Evolutionary conservation across 2,329 filamentous ascomycete species (phyloP).

Genomic region (Ophiocordyceps sinensis): DNA sequence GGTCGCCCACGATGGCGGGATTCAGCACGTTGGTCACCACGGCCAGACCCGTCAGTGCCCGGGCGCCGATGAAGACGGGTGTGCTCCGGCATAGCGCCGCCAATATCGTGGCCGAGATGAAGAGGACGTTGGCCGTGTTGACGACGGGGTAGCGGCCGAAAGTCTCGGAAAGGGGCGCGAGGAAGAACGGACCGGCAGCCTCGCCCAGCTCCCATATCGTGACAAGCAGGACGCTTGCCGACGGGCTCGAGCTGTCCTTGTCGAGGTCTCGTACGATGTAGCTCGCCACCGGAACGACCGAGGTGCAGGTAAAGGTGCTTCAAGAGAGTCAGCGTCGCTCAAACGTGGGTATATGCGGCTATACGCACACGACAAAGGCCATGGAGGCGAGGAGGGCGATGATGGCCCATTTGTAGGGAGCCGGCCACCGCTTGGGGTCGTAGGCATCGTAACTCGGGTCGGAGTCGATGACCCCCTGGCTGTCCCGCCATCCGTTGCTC

Average conservation of each 20-base stretch:
- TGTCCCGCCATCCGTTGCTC: background rate
- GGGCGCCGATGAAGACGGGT: constrained; percentile 33
- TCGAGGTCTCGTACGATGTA: constrained; percentile 34
- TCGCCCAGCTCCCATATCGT: constrained; percentile 59
- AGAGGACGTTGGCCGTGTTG: constrained; percentile 35
- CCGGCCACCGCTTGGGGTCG: constrained; percentile 39
- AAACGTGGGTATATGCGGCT: background rate
- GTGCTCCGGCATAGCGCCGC: constrained; percentile 30
- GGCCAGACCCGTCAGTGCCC: constrained; percentile 45
- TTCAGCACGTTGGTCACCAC: constrained; percentile 50
- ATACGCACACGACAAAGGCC: constrained; percentile 39
- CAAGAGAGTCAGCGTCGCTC: background rate
- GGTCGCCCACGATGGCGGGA: constrained; percentile 49
- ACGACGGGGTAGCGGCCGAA: constrained; percentile 41
- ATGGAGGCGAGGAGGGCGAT: constrained; percentile 37
- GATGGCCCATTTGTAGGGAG: constrained; percentile 35
- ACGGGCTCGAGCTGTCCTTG: constrained; percentile 22
- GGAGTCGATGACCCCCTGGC: background rate
- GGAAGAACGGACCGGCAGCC: constrained; percentile 42
- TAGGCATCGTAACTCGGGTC: background rate
- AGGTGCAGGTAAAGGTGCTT: constrained; percentile 44
- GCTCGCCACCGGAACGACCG: constrained; percentile 36
- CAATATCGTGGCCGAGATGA: constrained; percentile 32
- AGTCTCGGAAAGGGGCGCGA: constrained; percentile 48
- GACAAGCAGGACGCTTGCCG: constrained; percentile 45